These are phyloP conservation scores for Rubroshorea leprosula DNA, from an alignment of 345 rosid genomes.

Conservation along the genomic window DNA sequence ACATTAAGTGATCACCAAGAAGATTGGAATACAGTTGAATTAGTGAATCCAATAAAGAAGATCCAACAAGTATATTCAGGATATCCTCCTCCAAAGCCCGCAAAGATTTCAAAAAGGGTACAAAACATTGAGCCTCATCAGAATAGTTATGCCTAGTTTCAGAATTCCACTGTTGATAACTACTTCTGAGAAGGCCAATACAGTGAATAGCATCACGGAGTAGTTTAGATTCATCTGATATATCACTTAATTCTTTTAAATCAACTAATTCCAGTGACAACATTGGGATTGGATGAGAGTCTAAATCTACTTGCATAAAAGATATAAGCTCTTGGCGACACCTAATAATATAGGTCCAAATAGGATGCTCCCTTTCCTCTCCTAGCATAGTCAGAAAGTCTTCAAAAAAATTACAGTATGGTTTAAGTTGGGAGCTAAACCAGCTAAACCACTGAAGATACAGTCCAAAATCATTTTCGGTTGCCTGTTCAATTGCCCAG, in stretches of 20 bases:
- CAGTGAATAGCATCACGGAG: conserved; percentile 54
- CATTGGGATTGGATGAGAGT: conserved; percentile 46
- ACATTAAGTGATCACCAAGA: conserved; percentile 58
- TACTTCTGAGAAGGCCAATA: conserved; percentile 52
- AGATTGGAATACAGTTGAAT: conserved; percentile 44
- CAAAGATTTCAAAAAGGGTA: conserved; percentile 52
- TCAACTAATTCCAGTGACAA: conserved; percentile 61
- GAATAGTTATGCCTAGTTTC: conserved; percentile 38
- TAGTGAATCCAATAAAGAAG: conserved; percentile 42
- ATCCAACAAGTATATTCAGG: conserved; percentile 44
- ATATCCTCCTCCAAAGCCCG: conserved; percentile 51
- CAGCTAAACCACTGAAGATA: conserved; percentile 66
- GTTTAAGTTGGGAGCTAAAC: conserved; percentile 52
- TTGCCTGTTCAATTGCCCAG: conserved; percentile 86
- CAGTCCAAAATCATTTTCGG: conserved; percentile 53
- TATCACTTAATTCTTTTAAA: conserved; percentile 31
- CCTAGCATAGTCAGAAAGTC: conserved; percentile 39
- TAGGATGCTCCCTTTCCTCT: conserved; percentile 59
- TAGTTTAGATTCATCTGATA: conserved; percentile 18
- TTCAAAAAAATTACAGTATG: conserved; percentile 33
- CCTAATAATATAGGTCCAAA: conserved; percentile 51
- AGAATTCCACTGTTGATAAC: conserved; percentile 65
- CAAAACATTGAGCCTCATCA: conserved; percentile 31
- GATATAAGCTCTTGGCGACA: conserved; percentile 41
- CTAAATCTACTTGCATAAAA: conserved; percentile 28